phyloP scores from a whole-genome alignment of 2,329 filamentous ascomycete species.

The Allantophomopsis lycopodina region DNA sequence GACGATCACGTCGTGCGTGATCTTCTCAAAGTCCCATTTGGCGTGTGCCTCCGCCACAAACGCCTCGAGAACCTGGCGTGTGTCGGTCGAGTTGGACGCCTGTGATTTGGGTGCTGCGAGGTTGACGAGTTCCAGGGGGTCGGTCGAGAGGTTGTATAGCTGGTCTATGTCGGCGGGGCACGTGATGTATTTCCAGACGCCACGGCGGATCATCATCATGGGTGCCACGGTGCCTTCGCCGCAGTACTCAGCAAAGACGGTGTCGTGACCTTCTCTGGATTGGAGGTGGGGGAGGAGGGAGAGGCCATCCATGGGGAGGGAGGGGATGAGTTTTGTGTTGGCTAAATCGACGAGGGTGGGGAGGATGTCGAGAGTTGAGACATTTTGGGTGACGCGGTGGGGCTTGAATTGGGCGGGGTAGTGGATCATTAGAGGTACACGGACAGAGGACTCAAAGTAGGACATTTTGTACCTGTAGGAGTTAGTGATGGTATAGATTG shows the following conservation, averaged over 20 bases:
- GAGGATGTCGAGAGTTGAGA: constrained; percentile 82
- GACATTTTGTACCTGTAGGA: constrained; percentile 70
- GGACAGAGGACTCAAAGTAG: constrained; percentile 84
- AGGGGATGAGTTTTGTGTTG: constrained; percentile 52
- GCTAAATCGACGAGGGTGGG: constrained; percentile 80
- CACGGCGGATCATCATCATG: constrained; percentile 86
- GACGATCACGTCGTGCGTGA: constrained; percentile 59
- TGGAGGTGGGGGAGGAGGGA: constrained; percentile 71
- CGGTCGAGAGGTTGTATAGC: constrained; percentile 64
- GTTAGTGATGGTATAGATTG: constrained; percentile 1
- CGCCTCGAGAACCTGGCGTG: constrained; percentile 30
- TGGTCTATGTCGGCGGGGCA: constrained; percentile 76
- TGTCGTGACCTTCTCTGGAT: constrained; percentile 57
- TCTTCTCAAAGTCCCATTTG: constrained; percentile 71
- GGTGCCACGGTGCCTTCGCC: constrained; percentile 83
- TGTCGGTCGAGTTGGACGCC: constrained; percentile 21
- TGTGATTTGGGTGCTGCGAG: constrained; percentile 26
- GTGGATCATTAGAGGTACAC: constrained; percentile 77
- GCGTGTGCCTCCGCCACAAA: constrained; percentile 62
- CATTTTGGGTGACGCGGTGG: constrained; percentile 67
- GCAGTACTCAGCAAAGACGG: constrained; percentile 90
- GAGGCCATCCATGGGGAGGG: constrained; percentile 73
- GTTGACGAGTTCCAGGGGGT: constrained; percentile 69
- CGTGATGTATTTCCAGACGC: constrained; percentile 80
- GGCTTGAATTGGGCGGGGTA: constrained; percentile 64